Conservation (phyloP, 208 protist genomes). For the Trypanosoma mega region DNA sequence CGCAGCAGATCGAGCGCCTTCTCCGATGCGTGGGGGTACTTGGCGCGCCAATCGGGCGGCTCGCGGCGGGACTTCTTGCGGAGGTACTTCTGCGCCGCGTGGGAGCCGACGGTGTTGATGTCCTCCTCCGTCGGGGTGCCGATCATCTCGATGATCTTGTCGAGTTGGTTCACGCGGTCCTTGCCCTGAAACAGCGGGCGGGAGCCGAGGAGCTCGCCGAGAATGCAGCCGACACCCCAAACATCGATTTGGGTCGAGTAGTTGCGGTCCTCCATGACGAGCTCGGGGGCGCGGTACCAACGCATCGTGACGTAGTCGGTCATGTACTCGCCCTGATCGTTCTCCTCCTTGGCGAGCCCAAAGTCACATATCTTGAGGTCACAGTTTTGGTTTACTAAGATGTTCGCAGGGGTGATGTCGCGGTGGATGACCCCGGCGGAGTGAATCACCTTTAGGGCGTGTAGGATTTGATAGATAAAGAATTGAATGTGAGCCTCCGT, state of each 20-base stretch:
- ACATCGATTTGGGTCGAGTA: slow-evolving; percentile 92
- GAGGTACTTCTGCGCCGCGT: slow-evolving; percentile 88
- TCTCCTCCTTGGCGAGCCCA: slow-evolving; percentile 89
- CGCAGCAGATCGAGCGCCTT: slow-evolving; percentile 89
- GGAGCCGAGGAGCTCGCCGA: slow-evolving; percentile 86
- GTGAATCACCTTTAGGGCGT: slow-evolving; percentile 94
- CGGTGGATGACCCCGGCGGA: slow-evolving; percentile 94
- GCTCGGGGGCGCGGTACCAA: slow-evolving; percentile 94
- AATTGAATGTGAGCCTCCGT: slow-evolving; percentile 94
- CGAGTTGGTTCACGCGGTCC: slow-evolving; percentile 87
- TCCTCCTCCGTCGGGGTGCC: slow-evolving; percentile 89
- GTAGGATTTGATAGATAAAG: slow-evolving; percentile 96
- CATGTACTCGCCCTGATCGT: slow-evolving; percentile 87
- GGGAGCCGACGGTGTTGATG: slow-evolving; percentile 69
- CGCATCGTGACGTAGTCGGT: slow-evolving; percentile 95
- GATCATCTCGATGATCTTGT: slow-evolving; percentile 92
- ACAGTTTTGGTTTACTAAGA: slow-evolving; percentile 96
- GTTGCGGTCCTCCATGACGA: slow-evolving; percentile 91
- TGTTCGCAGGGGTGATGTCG: slow-evolving; percentile 96
- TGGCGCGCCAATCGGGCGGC: slow-evolving; percentile 55
- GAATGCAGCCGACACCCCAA: slow-evolving; percentile 90
- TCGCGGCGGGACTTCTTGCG: slow-evolving; percentile 59
- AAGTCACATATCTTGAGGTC: slow-evolving; percentile 97
- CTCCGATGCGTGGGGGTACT: slow-evolving; percentile 75
- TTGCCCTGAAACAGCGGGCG: slow-evolving; percentile 89